Conservation (phyloP, 768 basidiomycete species). For the Naematelia encephala region DNA sequence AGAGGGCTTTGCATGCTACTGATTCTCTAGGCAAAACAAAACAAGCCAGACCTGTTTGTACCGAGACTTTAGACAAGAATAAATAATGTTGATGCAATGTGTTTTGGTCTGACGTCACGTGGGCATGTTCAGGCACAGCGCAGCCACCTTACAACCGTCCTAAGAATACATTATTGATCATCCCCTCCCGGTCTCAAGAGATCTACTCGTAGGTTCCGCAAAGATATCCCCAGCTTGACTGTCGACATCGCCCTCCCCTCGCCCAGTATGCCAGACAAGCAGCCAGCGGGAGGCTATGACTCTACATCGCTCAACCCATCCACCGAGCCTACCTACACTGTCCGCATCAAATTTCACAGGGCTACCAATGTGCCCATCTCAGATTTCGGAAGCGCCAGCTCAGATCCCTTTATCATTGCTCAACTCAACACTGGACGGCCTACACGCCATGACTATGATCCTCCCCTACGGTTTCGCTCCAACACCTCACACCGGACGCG, state of each 20-base stretch:
- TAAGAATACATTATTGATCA: too few relatives aligned
- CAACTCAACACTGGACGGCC: conserved; percentile 30
- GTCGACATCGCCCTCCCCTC: too few relatives aligned
- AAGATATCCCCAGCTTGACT: too few relatives aligned
- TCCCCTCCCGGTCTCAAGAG: not conserved
- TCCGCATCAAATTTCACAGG: conserved; percentile 44
- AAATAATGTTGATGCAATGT: too few relatives aligned
- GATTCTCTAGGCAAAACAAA: too few relatives aligned
- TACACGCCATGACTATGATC: conserved; percentile 32
- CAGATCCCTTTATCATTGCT: conserved; percentile 44
- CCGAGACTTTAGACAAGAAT: too few relatives aligned
- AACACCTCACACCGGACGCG: conserved; percentile 26
- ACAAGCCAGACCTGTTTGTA: too few relatives aligned
- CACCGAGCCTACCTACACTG: conserved; percentile 30
- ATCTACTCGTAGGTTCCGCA: too few relatives aligned
- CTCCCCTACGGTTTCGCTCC: conserved; percentile 34
- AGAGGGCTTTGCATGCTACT: too few relatives aligned
- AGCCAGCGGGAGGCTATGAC: conserved; percentile 44
- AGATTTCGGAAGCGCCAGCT: conserved; percentile 33
- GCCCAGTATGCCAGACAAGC: conserved; percentile 31
- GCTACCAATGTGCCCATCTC: conserved; percentile 41
- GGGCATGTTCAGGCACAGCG: too few relatives aligned
- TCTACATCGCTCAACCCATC: conserved; percentile 32
- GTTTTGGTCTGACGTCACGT: too few relatives aligned
- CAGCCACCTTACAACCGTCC: too few relatives aligned